Evolutionary conservation across 306 rosid species (phyloP).

Genomic region (apple (Malus domestica)): ASM211411v1 NC_041795.1:20766501-20767000

Average conservation of each 20-base stretch:
- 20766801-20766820: background rate
- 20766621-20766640: constrained; percentile 25
- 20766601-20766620: constrained; percentile 33
- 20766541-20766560: constrained; percentile 27
- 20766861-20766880: background rate
- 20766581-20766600: constrained; percentile 37
- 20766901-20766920: background rate
- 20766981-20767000: constrained; percentile 26
- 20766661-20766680: background rate
- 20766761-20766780: background rate
- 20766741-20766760: background rate
- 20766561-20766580: constrained; percentile 25
- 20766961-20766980: constrained; percentile 16
- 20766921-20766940: background rate
- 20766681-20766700: background rate
- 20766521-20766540: constrained; percentile 38
- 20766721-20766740: background rate
- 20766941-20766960: too few relatives aligned
- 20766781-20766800: background rate
- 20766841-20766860: background rate
- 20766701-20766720: background rate
- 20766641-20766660: background rate
- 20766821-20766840: too few relatives aligned
- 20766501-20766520: constrained; percentile 23
- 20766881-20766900: background rate